These are phyloP conservation scores for Rhizopogon vinicolor DNA, from an alignment of 768 basidiomycete genomes.

Conservation along the genomic window DNA sequence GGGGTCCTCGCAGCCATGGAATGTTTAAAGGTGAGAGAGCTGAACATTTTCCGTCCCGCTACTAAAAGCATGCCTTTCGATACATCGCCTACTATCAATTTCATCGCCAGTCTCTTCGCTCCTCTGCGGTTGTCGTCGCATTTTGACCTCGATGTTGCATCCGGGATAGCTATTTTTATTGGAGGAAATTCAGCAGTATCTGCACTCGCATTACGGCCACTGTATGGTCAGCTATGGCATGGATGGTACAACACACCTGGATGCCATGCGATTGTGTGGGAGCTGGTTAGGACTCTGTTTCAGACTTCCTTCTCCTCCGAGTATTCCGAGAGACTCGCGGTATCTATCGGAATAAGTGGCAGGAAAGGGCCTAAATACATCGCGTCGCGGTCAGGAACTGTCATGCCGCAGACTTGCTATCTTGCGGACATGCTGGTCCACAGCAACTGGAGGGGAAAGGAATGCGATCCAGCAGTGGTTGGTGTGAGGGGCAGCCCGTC, in stretches of 20 bases:
- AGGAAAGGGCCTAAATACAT: constrained; percentile 59
- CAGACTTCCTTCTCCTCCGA: constrained; percentile 8
- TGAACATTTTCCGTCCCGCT: neutral
- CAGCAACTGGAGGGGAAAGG: constrained; percentile 6
- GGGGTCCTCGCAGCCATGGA: too few relatives aligned
- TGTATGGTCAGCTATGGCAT: constrained; percentile 22
- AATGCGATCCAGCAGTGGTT: constrained; percentile 2
- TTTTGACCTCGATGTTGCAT: constrained; percentile 10
- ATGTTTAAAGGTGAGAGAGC: neutral
- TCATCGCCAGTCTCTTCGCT: neutral
- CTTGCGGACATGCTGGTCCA: constrained; percentile 47
- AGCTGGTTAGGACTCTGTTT: constrained; percentile 12
- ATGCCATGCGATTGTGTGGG: constrained; percentile 20
- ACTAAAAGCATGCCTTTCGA: neutral
- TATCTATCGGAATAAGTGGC: constrained; percentile 11
- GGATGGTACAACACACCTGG: constrained; percentile 33
- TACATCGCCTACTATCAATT: neutral
- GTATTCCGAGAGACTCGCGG: constrained; percentile 14
- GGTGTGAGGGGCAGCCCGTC: constrained; percentile 5
- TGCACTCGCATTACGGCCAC: constrained; percentile 22
- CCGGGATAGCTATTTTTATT: constrained; percentile 21
- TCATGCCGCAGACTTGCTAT: constrained; percentile 38
- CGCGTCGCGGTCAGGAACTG: constrained; percentile 61
- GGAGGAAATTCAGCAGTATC: constrained; percentile 29
- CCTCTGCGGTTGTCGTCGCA: neutral